Base-by-base conservation (phyloP, 2,329 filamentous ascomycete genomes). In the Aspergillus sp. region DNA sequence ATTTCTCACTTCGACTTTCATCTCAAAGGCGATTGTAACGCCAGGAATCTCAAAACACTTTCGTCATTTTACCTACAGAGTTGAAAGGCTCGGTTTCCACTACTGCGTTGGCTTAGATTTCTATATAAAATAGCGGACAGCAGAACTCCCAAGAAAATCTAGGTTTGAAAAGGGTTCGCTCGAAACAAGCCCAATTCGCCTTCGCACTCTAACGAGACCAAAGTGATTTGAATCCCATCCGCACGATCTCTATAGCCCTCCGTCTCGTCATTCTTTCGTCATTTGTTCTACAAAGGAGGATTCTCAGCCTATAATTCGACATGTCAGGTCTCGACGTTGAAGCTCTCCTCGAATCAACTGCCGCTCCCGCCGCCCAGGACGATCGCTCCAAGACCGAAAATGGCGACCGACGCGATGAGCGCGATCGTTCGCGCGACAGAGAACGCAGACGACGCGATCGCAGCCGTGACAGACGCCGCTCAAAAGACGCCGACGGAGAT, bases 301-400 rank as follows among this genome's bases (percentile, higher is more conserved):
- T 52, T 60, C 50, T 61, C 62, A 68, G 63, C 63, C 68, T 66
- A 65, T 66, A 52, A 64, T 56, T 71, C 78, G 81, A 69, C 69
- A 90, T 90, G 88, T 88, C 88, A 75, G 84, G 84, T 77, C 82
- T 89, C 69, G 92, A 96, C 75, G 92, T 97, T 71, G 93, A 97
- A 83, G 92, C 92, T 68, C 86, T 97, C 67, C 88, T 97, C 69
- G 93, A 97, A 79, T 91, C 91, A 55, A 92, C 91, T 65, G 91
- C 91, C 56, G 89, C 88, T 75, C 83, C 84, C 51, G 66, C 70
- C 50, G 69, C 74, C 48, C 71, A 87, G 65, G 85, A 87, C 68
- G 80, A 83, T 71, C 83, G 85, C 60, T 82, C 84, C 66, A 87
- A 82, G 67, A 79, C 80, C 66, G 85, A 86, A 59, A 79, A 82